Evolutionary conservation across 2,329 filamentous ascomycete species (phyloP).

Genomic region (Pezicula carpinea): DNA sequence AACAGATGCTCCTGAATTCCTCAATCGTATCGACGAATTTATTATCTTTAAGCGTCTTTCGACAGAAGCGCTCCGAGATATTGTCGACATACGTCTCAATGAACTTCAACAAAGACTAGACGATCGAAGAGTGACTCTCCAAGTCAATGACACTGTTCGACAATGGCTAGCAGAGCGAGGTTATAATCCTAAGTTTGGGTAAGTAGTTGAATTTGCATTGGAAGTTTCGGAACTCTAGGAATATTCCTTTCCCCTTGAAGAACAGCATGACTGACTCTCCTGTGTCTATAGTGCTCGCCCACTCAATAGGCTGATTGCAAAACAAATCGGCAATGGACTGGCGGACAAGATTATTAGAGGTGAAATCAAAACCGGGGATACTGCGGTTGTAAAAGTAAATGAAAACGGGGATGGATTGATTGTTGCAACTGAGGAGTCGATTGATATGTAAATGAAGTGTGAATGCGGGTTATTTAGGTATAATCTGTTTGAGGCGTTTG

Average conservation of each 20-base stretch:
- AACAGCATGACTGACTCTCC: too few species aligned
- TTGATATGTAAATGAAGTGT: background rate
- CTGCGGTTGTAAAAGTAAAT: conserved; percentile 64
- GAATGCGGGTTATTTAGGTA: background rate
- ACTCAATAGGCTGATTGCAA: conserved; percentile 84
- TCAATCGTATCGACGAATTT: conserved; percentile 95
- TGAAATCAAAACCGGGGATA: conserved; percentile 70
- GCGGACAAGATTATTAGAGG: conserved; percentile 92
- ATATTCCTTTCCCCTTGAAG: too few species aligned
- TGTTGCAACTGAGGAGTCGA: conserved; percentile 30
- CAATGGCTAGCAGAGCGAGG: conserved; percentile 85
- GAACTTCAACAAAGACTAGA: conserved; percentile 81
- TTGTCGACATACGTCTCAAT: conserved; percentile 84
- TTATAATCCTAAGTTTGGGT: conserved; percentile 80
- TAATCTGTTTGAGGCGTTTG: background rate
- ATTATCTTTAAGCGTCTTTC: conserved; percentile 91
- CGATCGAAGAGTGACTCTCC: conserved; percentile 75
- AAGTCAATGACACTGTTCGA: conserved; percentile 67
- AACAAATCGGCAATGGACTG: conserved; percentile 81
- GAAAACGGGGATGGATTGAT: conserved; percentile 55
- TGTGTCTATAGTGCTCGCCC: conserved; percentile 61
- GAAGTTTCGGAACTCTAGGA: too few species aligned
- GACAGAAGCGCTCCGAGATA: conserved; percentile 73
- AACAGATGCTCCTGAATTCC: conserved; percentile 78
- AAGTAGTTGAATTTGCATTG: too few species aligned